These are phyloP conservation scores for Pleurotus tuoliensis DNA, from an alignment of 768 basidiomycete species.

Conservation along the genomic window DNA sequence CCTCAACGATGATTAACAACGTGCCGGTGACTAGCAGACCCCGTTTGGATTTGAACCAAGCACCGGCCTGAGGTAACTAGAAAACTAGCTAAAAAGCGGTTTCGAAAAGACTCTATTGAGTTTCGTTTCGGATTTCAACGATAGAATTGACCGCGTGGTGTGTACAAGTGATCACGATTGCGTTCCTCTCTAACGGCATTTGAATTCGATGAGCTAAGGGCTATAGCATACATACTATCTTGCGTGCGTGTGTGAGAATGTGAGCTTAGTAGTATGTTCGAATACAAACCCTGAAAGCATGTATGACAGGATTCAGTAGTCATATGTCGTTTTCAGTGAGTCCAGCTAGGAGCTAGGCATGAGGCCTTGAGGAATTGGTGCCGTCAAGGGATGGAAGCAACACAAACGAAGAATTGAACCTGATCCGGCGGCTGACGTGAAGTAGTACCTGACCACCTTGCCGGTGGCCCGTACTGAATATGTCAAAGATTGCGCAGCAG, in stretches of 20 bases:
- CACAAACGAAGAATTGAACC: not conserved
- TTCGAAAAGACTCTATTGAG: too few relatives aligned
- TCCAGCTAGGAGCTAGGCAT: not conserved
- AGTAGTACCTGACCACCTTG: not conserved
- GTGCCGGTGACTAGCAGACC: too few relatives aligned
- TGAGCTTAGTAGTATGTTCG: too few relatives aligned
- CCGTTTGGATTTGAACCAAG: too few relatives aligned
- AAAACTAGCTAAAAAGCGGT: too few relatives aligned
- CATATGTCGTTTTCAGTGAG: too few relatives aligned
- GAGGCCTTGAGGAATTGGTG: not conserved
- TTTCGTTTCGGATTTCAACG: not conserved
- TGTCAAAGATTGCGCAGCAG: not conserved
- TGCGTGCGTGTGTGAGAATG: not conserved
- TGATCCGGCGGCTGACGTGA: slow-evolving; percentile 6
- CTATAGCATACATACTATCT: not conserved
- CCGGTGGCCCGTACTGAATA: not conserved
- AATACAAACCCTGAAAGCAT: too few relatives aligned
- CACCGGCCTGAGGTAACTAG: too few relatives aligned
- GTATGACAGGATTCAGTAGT: too few relatives aligned
- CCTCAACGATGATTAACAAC: too few relatives aligned
- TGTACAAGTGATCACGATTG: not conserved
- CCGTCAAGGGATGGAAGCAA: not conserved
- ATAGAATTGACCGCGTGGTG: not conserved
- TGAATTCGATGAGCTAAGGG: not conserved
- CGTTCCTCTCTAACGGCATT: not conserved